Percentiles rank a stretch among this genome's conserved stretches.
These are phyloP conservation scores for Kwoniella heveanensis DNA, from an alignment of 768 basidiomycete species.

Conservation along the genomic window DNA sequence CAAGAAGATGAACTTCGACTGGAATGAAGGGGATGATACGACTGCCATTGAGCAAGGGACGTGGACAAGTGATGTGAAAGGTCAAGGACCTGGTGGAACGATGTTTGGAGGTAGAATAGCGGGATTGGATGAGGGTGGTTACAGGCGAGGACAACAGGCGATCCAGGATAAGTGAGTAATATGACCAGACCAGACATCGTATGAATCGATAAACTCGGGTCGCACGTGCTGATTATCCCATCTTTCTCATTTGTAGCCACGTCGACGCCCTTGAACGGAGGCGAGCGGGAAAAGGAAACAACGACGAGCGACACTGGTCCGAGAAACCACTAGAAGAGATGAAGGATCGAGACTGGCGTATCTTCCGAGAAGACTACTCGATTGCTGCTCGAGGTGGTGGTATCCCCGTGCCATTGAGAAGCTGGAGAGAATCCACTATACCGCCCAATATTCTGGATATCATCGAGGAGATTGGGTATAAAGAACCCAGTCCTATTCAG, in stretches of 20 bases:
- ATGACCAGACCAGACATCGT: too few relatives aligned
- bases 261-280: slow-evolving; percentile 82
- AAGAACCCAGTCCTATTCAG: slow-evolving; percentile 95
- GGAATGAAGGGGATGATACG: slow-evolving; percentile 96
- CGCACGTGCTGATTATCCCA: slow-evolving; percentile 1
- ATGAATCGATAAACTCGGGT: too few relatives aligned
- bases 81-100: slow-evolving; percentile 41
- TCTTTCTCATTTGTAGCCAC: slow-evolving; percentile 58
- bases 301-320: slow-evolving; percentile 97
- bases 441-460: slow-evolving; percentile 75
- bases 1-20: slow-evolving; percentile 98
- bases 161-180: slow-evolving; percentile 27
- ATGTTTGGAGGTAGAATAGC: slow-evolving; percentile 55
- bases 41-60: slow-evolving; percentile 59
- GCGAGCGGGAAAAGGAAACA: slow-evolving; percentile 74
- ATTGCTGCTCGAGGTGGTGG: slow-evolving; percentile 92
- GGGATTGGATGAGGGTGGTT: slow-evolving; percentile 50
- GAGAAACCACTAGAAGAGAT: slow-evolving; percentile 90
- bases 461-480: slow-evolving; percentile 91
- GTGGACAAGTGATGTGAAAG: slow-evolving; percentile 36
- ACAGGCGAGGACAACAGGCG: slow-evolving; percentile 28
- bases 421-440: slow-evolving; percentile 86
- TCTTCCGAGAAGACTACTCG: slow-evolving; percentile 97
- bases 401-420: slow-evolving; percentile 89
- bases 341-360: slow-evolving; percentile 98